These are phyloP conservation scores for Rhynchosporium agropyri DNA, from an alignment of 2,329 filamentous ascomycete genomes.

Conservation along the genomic window DNA sequence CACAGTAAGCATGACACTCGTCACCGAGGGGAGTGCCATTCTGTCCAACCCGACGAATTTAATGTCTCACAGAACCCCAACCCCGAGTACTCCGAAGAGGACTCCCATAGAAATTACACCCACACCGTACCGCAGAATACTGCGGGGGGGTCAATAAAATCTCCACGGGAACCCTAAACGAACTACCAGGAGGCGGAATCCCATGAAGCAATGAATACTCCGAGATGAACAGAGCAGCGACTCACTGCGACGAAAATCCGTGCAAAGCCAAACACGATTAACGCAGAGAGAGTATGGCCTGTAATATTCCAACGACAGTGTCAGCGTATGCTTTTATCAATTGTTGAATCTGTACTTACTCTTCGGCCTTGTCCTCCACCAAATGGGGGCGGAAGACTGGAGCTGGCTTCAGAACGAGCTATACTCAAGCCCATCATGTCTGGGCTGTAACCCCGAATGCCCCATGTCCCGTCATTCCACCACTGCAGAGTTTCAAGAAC, in stretches of 20 bases:
- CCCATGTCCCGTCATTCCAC: no score
- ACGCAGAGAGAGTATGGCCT: background rate
- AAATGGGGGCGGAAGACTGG: no score
- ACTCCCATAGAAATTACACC: background rate
- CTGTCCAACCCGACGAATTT: background rate
- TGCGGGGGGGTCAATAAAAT: background rate
- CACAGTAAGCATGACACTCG: no score
- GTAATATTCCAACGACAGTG: background rate
- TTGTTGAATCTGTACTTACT: background rate
- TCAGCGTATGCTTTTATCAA: background rate
- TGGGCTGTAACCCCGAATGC: no score
- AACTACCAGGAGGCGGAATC: background rate
- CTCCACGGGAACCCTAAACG: constrained; percentile 1
- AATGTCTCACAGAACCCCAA: constrained; percentile 1
- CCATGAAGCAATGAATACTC: background rate
- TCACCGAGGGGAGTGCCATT: background rate
- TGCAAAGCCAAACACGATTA: background rate
- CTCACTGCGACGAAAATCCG: background rate
- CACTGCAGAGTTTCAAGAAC: no score
- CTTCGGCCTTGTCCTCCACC: no score
- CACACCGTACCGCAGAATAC: background rate
- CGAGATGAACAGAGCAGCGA: background rate
- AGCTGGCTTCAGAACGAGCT: no score
- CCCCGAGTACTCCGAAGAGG: constrained; percentile 5
- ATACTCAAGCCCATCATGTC: no score